These are phyloP conservation scores for Aspergillus phoenicis DNA, from an alignment of 2,329 filamentous ascomycete genomes.

Conservation along the genomic window DNA sequence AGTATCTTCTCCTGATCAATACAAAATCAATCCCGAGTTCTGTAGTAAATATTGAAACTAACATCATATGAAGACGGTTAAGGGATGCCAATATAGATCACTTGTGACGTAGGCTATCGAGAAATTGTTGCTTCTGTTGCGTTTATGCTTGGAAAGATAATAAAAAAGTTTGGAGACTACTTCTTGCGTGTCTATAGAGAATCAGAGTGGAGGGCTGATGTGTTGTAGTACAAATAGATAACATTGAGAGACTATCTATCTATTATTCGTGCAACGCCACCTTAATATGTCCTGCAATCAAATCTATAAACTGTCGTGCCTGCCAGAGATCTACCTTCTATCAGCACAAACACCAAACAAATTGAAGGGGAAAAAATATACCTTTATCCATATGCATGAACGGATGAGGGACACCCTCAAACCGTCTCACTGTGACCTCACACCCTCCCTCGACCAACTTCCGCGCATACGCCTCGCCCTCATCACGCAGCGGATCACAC, in stretches of 20 bases:
- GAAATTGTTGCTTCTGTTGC: too few relatives aligned
- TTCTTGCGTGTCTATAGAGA: conserved; percentile 20
- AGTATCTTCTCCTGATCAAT: too few relatives aligned
- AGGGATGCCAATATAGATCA: too few relatives aligned
- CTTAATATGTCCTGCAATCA: conserved; percentile 26
- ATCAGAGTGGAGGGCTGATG: neutral
- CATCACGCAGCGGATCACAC: conserved; percentile 52
- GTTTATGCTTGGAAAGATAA: too few relatives aligned
- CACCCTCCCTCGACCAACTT: conserved; percentile 49
- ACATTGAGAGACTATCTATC: neutral
- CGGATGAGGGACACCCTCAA: conserved; percentile 52
- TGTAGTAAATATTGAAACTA: too few relatives aligned
- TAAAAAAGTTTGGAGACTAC: too few relatives aligned
- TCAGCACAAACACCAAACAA: neutral
- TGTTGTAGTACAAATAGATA: neutral
- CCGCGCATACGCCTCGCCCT: conserved; percentile 52
- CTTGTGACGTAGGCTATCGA: too few relatives aligned
- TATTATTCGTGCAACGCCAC: conserved; percentile 16
- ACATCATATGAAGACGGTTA: too few relatives aligned
- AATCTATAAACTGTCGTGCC: conserved; percentile 34
- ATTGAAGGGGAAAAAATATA: conserved; percentile 9
- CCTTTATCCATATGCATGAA: conserved; percentile 54
- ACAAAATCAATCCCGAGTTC: too few relatives aligned
- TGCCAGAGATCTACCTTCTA: conserved; percentile 28
- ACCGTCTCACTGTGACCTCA: conserved; percentile 51